Evolutionary conservation across 306 rosid species (phyloP), one percentile per base, ranked within the genome.

Genomic region (Fragaria vesca): DNA sequence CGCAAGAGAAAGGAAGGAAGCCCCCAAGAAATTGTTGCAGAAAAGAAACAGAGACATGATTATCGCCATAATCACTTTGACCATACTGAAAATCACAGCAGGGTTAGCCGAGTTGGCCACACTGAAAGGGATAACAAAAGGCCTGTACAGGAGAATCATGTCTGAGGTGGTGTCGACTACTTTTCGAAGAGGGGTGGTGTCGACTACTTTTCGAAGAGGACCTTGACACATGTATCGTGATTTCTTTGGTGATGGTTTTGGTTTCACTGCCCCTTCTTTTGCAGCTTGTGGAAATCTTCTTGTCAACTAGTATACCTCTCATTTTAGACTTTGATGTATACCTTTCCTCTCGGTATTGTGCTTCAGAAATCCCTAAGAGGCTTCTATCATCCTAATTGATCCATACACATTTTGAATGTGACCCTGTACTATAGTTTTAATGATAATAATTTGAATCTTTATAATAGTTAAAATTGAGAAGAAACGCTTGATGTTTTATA

Each of bases 1-100:
- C 89, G 88, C 61, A 96, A 93, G 91, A 91, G 97, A 77, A 96
- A 87, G 88, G 89, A 88, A 32, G 92, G 82, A 79, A 91, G 88
- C 85, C 91, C 96, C n/a, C 88, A 79, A 30, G 89, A 84, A 61
- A 79, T 85, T 61, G 69, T 60, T 12, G 69, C 34, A 34, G 92
- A 93, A 80, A 91, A 92, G 83, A 90, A 89, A 83, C 87, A 79
- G 32, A 74, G 90, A 80, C 89, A 85, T 79, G 87, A 78, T 78
- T 71, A 83, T 80, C 87, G 85, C 74, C 86, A 76, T 73, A 85
- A 50, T 66, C 93, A 88, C 7, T 50, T 32, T 51, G 93, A 82
- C 78, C 79, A 83, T 43, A 69, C 50, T 46, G 93, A 90, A 73
- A 90, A 86, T 68, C 80, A 86, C 60, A 82, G 72, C 80, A 79